Evolutionary conservation across 2,329 filamentous ascomycete species (phyloP).

Genomic region (Talaromyces sp.): DNA sequence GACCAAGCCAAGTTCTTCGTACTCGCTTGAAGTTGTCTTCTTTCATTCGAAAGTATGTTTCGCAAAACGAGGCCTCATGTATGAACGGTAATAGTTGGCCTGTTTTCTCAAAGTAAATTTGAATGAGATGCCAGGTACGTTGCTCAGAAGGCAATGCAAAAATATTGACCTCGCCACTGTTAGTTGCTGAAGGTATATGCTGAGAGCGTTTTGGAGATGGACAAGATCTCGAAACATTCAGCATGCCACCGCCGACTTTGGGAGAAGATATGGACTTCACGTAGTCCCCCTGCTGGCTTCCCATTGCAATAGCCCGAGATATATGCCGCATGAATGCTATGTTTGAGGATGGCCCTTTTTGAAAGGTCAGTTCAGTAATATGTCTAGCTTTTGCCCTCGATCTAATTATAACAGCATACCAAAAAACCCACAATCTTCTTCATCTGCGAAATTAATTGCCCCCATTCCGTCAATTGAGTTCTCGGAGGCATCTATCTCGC

Average conservation of each 20-base stretch:
- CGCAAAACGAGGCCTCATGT: conserved; percentile 27
- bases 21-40: conserved; percentile 24
- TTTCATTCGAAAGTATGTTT: conserved; percentile 28
- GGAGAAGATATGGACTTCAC: conserved; percentile 1
- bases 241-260: conserved; percentile 12
- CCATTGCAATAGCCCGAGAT: conserved; percentile 17
- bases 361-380: background rate
- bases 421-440: conserved; percentile 41
- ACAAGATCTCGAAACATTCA: conserved; percentile 19
- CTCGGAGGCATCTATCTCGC: conserved; percentile 20
- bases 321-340: conserved; percentile 27
- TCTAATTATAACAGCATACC: conserved; percentile 23
- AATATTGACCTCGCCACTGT: conserved; percentile 13
- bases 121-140: conserved; percentile 22
- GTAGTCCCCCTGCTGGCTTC: background rate
- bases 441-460: conserved; percentile 40
- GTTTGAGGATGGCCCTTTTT: conserved; percentile 26
- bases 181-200: background rate
- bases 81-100: conserved; percentile 35
- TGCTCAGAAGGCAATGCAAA: conserved; percentile 18
- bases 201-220: background rate
- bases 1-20: conserved; percentile 33
- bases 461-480: conserved; percentile 41
- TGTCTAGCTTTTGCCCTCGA: background rate
- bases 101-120: conserved; percentile 27